phyloP scores from a whole-genome alignment of 495 filamentous ascomycete genomes.

The Podospora anserina region DNA sequence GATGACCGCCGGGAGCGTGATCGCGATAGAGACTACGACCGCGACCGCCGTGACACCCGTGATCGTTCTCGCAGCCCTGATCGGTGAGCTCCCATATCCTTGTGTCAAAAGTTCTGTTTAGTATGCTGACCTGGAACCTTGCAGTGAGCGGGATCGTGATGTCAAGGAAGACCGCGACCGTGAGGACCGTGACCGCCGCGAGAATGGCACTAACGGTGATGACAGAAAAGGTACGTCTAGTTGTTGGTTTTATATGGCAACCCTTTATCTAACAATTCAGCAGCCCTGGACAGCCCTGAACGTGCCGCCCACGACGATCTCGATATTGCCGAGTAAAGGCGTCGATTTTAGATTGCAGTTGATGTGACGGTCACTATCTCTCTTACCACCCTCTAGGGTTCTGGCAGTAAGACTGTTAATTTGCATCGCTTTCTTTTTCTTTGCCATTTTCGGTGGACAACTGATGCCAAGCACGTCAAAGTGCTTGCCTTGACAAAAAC shows the following conservation, averaged over 20 bases:
- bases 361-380: neutral
- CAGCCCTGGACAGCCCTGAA: slow-evolving; percentile 65
- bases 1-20: slow-evolving; percentile 84
- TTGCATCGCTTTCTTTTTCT: slow-evolving; percentile 13
- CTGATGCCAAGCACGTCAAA: slow-evolving; percentile 29
- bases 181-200: slow-evolving; percentile 58
- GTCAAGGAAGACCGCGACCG: slow-evolving; percentile 54
- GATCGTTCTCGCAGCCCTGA: slow-evolving; percentile 75
- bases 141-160: slow-evolving; percentile 53
- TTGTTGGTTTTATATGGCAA: neutral
- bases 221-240: slow-evolving; percentile 77
- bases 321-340: slow-evolving; percentile 80
- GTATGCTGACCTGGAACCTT: slow-evolving; percentile 11
- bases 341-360: neutral
- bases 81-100: slow-evolving; percentile 48
- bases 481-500: slow-evolving; percentile 14
- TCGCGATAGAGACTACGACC: slow-evolving; percentile 74
- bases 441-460: slow-evolving; percentile 20
- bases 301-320: slow-evolving; percentile 90
- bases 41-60: slow-evolving; percentile 64
- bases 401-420: slow-evolving; percentile 32
- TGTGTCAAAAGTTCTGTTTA: neutral
- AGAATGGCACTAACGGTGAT: slow-evolving; percentile 70
- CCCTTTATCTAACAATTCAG: slow-evolving; percentile 22
- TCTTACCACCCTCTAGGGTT: slow-evolving; percentile 4